Evolutionary conservation across 140 eudicot genomes (phyloP), one percentile per base, ranked within the genome.

Genomic region (Flaveria floridana): DNA sequence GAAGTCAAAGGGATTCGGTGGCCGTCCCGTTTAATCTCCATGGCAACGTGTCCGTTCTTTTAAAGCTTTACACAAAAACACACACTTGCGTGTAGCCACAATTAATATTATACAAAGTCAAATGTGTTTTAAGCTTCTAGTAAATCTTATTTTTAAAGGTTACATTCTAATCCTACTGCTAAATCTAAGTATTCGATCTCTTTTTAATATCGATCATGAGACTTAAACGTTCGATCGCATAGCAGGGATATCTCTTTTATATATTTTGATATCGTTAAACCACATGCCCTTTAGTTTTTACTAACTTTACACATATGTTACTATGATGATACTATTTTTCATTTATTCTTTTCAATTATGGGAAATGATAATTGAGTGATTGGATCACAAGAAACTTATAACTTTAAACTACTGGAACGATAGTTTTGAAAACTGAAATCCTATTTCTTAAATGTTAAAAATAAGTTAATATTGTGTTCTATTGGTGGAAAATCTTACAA

Each of bases 1-100:
- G 81, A 85, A 88, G 97, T 90, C 97, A 90, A 90, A 81, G 73
- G 68, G 87, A 87, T 91, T 85, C 71, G 96, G 94, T 91, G 80
- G 89, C 96, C 97, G 93, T 81, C 97, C 94, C 65, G 75, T 83
- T 87, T 83, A 76, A 84, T 84, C 84, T 37, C 69, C 37, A 58
- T 74, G 83, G 93, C 89, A 41, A 91, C 97, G 97, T 91, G 97
- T 91, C 97, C 88, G 83, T 71, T 55, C 80, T 77, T 73, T 80
- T 78, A 76, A 70, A 46, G 70, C 74, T 39, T 51, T 48, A 69
- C 67, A 68, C 58, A 50, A 73, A 52, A 48, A 48, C 77, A 46
- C 76, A 75, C 50, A 18, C 55, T 13, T 15, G 61, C 41, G 68
- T 69, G 59, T 75, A 10, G n/a, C 30, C 3, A 72, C 61, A 42